A percentile compares a stretch with the other conserved stretches of the same genome.
phyloP scores from a whole-genome alignment of 306 rosid genomes.

The Acacia melanoxylon region DNA sequence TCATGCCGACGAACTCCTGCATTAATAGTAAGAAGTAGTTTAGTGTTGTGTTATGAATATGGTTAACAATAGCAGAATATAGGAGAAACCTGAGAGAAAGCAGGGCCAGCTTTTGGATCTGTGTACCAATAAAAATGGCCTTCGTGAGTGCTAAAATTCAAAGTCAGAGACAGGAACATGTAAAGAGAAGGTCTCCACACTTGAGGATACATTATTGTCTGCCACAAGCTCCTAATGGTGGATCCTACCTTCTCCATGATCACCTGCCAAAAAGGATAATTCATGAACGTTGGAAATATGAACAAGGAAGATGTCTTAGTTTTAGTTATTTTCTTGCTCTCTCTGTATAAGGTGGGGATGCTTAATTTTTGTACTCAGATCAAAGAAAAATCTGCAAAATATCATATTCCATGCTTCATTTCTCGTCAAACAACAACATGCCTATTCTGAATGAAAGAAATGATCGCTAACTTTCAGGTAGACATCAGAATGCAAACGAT shows the following conservation, averaged over 20 bases:
- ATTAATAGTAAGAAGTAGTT: neutral
- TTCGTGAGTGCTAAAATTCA: slow-evolving; percentile 65
- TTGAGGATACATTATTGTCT: slow-evolving; percentile 61
- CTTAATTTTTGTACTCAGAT: neutral
- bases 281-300: neutral
- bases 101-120: slow-evolving; percentile 76
- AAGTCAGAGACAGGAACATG: slow-evolving; percentile 66
- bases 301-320: neutral
- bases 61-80: neutral
- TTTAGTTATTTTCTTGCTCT: neutral
- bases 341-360: neutral
- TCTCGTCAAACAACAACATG: neutral
- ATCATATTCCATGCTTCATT: neutral
- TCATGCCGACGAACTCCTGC: slow-evolving; percentile 78
- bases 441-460: neutral
- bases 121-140: slow-evolving; percentile 89
- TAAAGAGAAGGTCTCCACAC: slow-evolving; percentile 81
- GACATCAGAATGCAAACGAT: neutral
- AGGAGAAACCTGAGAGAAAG: slow-evolving; percentile 67
- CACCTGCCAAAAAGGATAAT: slow-evolving; percentile 33
- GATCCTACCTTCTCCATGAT: slow-evolving; percentile 38
- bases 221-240: slow-evolving; percentile 49
- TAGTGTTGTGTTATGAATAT: neutral
- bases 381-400: neutral
- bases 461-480: neutral